These are phyloP conservation scores for Alternaria triticina DNA, from an alignment of 2,329 filamentous ascomycete species.

Conservation along the genomic window DNA sequence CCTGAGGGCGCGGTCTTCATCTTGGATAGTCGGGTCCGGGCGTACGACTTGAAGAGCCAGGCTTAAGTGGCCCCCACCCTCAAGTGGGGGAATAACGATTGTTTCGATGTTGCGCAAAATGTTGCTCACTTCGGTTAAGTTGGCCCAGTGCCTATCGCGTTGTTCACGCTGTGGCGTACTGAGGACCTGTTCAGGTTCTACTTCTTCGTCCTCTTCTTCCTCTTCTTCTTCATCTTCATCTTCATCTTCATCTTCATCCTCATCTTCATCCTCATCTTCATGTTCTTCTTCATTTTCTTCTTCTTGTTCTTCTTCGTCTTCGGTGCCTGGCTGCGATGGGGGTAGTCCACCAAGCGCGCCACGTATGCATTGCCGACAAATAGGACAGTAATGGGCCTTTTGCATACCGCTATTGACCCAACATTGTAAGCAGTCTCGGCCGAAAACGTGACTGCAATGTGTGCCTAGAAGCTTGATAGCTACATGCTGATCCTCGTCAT, in stretches of 20 bases:
- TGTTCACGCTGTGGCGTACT: not conserved
- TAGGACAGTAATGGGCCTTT: not conserved
- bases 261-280: not conserved
- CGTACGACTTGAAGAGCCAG: not conserved
- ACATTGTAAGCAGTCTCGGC: slow-evolving; percentile 1
- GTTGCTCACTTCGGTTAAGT: not conserved
- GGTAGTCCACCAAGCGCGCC: not conserved
- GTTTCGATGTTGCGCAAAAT: not conserved
- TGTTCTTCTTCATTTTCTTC: not conserved
- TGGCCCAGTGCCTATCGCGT: not conserved
- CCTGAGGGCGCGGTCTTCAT: not conserved
- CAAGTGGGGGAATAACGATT: not conserved
- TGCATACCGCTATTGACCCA: slow-evolving; percentile 2
- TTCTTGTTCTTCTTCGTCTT: not conserved
- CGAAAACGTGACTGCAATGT: slow-evolving; percentile 3
- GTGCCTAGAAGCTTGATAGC: not conserved
- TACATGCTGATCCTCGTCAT: not conserved
- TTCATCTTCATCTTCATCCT: not conserved
- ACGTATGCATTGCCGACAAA: not conserved
- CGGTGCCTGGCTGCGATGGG: not conserved
- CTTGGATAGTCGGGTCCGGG: not conserved
- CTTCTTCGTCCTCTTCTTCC: not conserved
- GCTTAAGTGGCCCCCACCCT: not conserved
- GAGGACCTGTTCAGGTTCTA: not conserved
- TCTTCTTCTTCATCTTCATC: not conserved